Percentiles rank a stretch among this genome's conserved stretches.
phyloP scores from a whole-genome alignment of 2,329 filamentous ascomycete species.

The Cercospora brassicicola region DNA sequence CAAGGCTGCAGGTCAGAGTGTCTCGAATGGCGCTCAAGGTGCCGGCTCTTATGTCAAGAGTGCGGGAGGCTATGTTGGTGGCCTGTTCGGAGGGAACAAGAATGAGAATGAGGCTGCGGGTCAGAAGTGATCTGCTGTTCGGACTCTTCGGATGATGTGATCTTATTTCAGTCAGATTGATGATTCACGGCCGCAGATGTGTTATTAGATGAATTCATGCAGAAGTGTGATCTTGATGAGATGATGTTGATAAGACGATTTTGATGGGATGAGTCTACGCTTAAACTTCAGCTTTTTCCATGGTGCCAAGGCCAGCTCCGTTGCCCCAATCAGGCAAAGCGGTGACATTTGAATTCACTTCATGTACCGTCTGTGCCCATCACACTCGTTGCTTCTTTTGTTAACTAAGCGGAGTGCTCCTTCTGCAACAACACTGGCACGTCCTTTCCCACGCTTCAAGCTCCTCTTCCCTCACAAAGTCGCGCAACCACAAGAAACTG shows the following conservation, averaged over 20 bases:
- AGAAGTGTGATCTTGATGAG: not conserved
- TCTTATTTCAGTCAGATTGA: not conserved
- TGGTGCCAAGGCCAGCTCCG: not conserved
- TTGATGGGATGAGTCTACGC: not conserved
- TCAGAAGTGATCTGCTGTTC: not conserved
- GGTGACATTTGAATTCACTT: not conserved
- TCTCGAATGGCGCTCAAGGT: slow-evolving; percentile 30
- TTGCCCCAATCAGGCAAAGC: not conserved
- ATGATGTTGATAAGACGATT: not conserved
- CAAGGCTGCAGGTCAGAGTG: slow-evolving; percentile 32
- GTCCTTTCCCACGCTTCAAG: not conserved
- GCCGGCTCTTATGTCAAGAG: slow-evolving; percentile 32
- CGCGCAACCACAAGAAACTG: not conserved
- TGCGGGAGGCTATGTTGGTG: slow-evolving; percentile 38
- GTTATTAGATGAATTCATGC: not conserved
- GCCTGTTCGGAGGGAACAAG: slow-evolving; percentile 39
- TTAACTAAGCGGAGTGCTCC: not conserved
- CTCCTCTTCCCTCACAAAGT: not conserved
- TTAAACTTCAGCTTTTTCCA: not conserved
- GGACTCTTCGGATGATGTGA: not conserved
- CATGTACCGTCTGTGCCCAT: not conserved
- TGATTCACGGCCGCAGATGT: not conserved
- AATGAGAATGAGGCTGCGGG: slow-evolving; percentile 22
- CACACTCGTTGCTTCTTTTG: not conserved
- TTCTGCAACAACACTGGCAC: not conserved